These are phyloP conservation scores for Phytophthora tubulina DNA, from an alignment of 352 stramenopile species.

Conservation along the genomic window DNA sequence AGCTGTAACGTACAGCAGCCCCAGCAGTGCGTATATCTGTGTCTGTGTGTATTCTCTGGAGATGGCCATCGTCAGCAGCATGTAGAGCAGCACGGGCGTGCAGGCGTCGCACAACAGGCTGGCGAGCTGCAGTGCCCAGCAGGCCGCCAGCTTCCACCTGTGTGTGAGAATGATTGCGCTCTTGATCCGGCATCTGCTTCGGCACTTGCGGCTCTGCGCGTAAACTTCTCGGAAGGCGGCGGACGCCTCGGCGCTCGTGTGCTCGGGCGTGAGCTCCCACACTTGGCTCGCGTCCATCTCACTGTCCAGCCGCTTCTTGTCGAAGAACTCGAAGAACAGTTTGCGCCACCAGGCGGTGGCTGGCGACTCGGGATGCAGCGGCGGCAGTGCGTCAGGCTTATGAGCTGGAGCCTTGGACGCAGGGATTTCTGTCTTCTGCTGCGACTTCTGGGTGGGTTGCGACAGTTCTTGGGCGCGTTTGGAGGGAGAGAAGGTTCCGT, in stretches of 20 bases:
- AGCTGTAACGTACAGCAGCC: slow-evolving; percentile 41
- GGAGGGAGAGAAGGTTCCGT: slow-evolving; percentile 30
- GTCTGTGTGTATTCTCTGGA: slow-evolving; percentile 37
- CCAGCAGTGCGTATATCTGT: slow-evolving; percentile 35
- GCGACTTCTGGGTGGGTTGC: slow-evolving; percentile 7
- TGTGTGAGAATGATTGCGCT: slow-evolving; percentile 46
- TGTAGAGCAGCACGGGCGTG: slow-evolving; percentile 56
- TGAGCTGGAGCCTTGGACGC: neutral
- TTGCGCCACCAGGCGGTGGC: slow-evolving; percentile 52
- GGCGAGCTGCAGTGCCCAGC: slow-evolving; percentile 51
- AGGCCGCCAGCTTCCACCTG: slow-evolving; percentile 38
- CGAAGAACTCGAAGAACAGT: slow-evolving; percentile 54
- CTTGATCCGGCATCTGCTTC: slow-evolving; percentile 38
- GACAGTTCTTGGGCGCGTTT: neutral
- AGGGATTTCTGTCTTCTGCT: slow-evolving; percentile 2
- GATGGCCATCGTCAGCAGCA: slow-evolving; percentile 49
- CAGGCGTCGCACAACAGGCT: slow-evolving; percentile 51
- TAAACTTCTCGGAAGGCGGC: slow-evolving; percentile 44
- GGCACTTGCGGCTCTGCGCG: slow-evolving; percentile 10
- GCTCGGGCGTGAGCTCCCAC: slow-evolving; percentile 55
- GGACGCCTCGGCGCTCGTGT: slow-evolving; percentile 48
- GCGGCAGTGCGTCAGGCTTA: slow-evolving; percentile 8
- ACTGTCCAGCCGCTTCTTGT: slow-evolving; percentile 36
- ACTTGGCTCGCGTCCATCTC: slow-evolving; percentile 53
- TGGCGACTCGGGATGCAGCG: slow-evolving; percentile 42